Percentiles rank a stretch among this genome's conserved stretches.
Evolutionary conservation across 768 basidiomycete genomes (phyloP).

Genomic region (Phanerochaete sordida): DNA sequence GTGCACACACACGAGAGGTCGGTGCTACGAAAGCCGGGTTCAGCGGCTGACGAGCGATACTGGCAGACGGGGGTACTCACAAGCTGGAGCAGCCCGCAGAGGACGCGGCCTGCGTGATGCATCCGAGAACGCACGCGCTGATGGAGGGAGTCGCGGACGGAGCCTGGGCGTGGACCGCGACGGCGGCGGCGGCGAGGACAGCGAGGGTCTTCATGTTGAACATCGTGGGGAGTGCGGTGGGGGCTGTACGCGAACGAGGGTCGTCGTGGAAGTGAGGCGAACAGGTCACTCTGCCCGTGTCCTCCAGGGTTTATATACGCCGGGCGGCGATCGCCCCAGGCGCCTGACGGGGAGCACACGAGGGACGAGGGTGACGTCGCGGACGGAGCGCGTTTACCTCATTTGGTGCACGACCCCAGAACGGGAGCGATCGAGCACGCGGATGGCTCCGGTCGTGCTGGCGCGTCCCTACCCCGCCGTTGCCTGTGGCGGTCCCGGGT

Average conservation of each 20-base stretch:
- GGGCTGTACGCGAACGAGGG: not conserved
- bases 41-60: not conserved
- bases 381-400: not conserved
- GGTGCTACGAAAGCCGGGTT: constrained; percentile 25
- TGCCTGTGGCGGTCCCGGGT: no score
- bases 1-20: constrained; percentile 39
- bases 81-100: constrained; percentile 10
- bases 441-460: not conserved
- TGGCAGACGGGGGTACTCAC: constrained; percentile 9
- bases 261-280: not conserved
- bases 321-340: not conserved
- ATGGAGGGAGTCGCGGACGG: constrained; percentile 2
- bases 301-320: not conserved
- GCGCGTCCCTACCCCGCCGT: no score
- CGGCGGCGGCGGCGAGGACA: constrained; percentile 9
- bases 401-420: not conserved
- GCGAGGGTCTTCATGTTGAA: constrained; percentile 8
- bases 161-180: constrained; percentile 15
- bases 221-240: not conserved
- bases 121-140: constrained; percentile 15
- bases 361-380: not conserved
- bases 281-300: not conserved
- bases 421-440: not conserved
- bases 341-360: not conserved
- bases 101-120: constrained; percentile 13